phyloP scores from a whole-genome alignment of 148 eudicot species.

The Vaccinium darrowii region DNA sequence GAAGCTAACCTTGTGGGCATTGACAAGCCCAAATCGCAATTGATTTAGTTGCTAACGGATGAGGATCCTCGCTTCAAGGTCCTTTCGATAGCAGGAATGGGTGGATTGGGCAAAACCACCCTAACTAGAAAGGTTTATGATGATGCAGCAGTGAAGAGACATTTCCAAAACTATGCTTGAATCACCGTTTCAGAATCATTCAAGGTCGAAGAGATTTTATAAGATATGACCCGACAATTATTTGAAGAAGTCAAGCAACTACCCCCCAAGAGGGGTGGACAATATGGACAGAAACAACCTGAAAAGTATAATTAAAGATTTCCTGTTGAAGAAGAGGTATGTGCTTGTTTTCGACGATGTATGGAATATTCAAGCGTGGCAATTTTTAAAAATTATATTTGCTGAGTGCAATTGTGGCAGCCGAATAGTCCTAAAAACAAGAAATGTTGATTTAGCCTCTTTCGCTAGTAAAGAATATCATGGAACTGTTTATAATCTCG shows the following conservation, averaged over 20 bases:
- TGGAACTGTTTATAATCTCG: background rate
- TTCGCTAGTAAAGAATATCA: background rate
- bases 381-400: slow-evolving; percentile 1
- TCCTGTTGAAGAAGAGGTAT: background rate
- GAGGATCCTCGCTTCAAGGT: slow-evolving; percentile 13
- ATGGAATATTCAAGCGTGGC: slow-evolving; percentile 13
- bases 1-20: slow-evolving; percentile 14
- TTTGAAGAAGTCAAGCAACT: background rate
- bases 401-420: slow-evolving; percentile 19
- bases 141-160: background rate
- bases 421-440: slow-evolving; percentile 17
- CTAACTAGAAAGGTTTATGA: background rate
- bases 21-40: background rate
- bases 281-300: background rate
- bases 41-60: background rate
- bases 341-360: slow-evolving; percentile 9
- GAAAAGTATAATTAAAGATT: background rate
- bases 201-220: background rate
- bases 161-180: background rate
- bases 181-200: background rate
- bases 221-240: background rate
- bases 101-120: slow-evolving; percentile 10
- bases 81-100: slow-evolving; percentile 12
- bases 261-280: background rate
- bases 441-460: slow-evolving; percentile 12